Base-by-base conservation (phyloP, 352 stramenopile genomes). In the Aphanomyces astaci region DNA sequence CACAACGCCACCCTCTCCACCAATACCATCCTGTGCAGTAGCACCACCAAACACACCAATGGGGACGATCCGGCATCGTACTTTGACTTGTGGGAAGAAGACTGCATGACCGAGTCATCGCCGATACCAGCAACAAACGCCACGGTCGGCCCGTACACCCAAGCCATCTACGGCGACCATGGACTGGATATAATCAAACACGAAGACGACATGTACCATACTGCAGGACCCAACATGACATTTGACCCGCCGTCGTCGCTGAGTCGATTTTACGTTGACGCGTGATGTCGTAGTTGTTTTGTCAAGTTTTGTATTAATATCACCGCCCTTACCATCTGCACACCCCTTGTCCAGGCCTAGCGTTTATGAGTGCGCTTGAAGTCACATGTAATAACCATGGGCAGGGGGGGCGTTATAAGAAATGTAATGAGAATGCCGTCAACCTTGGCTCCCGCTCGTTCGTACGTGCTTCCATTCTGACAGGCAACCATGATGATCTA, bases 31-130 rank as follows among this genome's bases (percentile, higher is more conserved):
- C n/a, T n/a, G n/a, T n/a, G n/a, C n/a, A n/a, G n/a, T n/a, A n/a
- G 36, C 36, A 7, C 36, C 36, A 15, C 36, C 36, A 43, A 43
- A 15, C 36, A 43, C 36, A 43, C 15, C 7, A 15, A 15, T 15
- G 36, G 36, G 36, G 59, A 53, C 33, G 46, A 59, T 27, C 11
- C 22, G 22, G 17, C 55, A 28, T 27, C 45, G 43, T 68, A 68
- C 62, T 68, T 68, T 68, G 62, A 68, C 33, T 19, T 68, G 22
- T 68, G 62, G 62, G 62, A 68, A 9, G 62, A 68, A 15, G 43
- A 68, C 36, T 22, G 27, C 45, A 53, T 19, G 51, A 39, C 51
- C 27, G 24, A 22, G 51, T 9, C 51, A n/a, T 39, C 51, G 51
- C 1, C 51, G 54, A 53, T 4, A 39, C 5, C 36, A 19, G 9